Conservation (phyloP, 345 rosid species). For the Xanthoceras sorbifolium region DNA sequence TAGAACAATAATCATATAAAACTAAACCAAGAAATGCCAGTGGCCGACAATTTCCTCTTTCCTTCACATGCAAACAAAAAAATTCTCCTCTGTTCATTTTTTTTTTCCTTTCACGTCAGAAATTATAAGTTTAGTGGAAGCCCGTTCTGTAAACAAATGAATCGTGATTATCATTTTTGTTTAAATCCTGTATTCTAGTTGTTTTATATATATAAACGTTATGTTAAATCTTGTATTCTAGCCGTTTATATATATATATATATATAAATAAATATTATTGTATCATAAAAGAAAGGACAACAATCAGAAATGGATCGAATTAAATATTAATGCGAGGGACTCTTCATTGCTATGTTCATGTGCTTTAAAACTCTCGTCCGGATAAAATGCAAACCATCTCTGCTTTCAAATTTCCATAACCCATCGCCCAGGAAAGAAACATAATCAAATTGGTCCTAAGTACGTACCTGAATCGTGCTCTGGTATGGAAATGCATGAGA, state of each 20-base stretch:
- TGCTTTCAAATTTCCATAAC: constrained; percentile 30
- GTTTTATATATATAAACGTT: no score
- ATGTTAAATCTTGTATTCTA: no score
- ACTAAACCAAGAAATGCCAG: constrained; percentile 13
- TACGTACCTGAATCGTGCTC: not conserved
- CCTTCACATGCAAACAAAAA: constrained; percentile 45
- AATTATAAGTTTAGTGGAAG: not conserved
- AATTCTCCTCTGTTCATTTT: not conserved
- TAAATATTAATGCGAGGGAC: constrained; percentile 24
- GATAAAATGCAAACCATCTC: constrained; percentile 72
- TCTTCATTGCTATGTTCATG: constrained; percentile 30
- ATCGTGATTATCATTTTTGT: not conserved
- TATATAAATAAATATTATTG: not conserved
- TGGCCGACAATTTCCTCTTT: constrained; percentile 54
- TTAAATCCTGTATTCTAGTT: not conserved
- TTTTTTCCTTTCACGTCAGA: not conserved
- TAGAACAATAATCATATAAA: constrained; percentile 12
- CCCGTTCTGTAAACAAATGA: not conserved
- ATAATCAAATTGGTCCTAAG: not conserved
- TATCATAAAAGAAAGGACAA: not conserved
- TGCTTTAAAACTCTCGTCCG: constrained; percentile 15
- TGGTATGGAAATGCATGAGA: constrained; percentile 43
- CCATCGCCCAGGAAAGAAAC: not conserved
- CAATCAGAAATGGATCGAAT: not conserved
- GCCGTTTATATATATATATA: not conserved